Percentiles rank a stretch among this genome's conserved stretches.
phyloP scores from a whole-genome alignment of 2,329 filamentous ascomycete species.

The Podosphaera xanthii region DNA sequence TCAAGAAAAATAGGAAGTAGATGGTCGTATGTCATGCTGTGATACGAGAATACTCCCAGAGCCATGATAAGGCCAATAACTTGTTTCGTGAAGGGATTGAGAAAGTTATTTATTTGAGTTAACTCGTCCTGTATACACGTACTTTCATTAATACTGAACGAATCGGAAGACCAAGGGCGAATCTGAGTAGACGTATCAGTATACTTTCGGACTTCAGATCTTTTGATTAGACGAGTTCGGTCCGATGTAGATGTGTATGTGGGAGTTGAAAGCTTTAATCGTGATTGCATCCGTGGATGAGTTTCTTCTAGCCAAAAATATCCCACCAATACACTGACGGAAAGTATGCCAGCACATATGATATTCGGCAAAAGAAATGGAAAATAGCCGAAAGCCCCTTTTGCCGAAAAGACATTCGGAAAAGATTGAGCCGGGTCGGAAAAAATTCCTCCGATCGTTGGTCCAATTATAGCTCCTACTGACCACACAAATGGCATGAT shows the following conservation, averaged over 20 bases:
- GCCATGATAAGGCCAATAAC: constrained; percentile 61
- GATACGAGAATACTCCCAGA: constrained; percentile 76
- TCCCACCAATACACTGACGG: constrained; percentile 60
- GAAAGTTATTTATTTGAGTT: constrained; percentile 8
- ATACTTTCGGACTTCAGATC: constrained; percentile 34
- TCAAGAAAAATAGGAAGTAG: constrained; percentile 84
- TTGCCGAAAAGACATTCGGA: constrained; percentile 42
- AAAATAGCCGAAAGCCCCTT: constrained; percentile 50
- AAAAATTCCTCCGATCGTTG: constrained; percentile 70
- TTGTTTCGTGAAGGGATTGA: constrained; percentile 33
- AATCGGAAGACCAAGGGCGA: constrained; percentile 34
- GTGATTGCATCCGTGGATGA: constrained; percentile 56
- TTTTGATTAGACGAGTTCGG: constrained; percentile 48
- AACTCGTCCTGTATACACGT: constrained; percentile 12
- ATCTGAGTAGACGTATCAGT: not conserved
- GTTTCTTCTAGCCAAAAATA: constrained; percentile 71
- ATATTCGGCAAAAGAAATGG: constrained; percentile 82
- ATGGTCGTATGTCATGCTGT: constrained; percentile 88
- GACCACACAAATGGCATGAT: constrained; percentile 92
- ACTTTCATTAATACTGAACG: constrained; percentile 25
- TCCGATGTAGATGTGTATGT: constrained; percentile 17
- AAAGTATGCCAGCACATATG: constrained; percentile 51
- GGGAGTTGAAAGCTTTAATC: constrained; percentile 8
- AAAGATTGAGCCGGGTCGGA: constrained; percentile 56
- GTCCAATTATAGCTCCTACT: constrained; percentile 72